Evolutionary conservation across 2,329 filamentous ascomycete species (phyloP), one percentile per base, ranked within the genome.

Genomic region (Hymenoscyphus fructigenus): DNA sequence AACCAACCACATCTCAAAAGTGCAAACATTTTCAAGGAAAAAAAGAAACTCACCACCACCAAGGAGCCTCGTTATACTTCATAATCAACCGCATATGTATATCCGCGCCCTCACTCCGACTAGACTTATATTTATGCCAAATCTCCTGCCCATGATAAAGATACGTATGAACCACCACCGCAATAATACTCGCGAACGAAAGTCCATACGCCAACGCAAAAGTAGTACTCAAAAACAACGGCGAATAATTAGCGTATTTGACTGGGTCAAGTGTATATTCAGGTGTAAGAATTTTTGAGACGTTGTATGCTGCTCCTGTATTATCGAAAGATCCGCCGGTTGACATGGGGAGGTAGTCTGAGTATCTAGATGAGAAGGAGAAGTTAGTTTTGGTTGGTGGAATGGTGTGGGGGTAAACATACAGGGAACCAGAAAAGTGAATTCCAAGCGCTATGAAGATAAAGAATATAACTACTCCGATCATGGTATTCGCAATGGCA

Each of bases 131-230:
- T 44, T 65, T 65, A 7, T 57, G 78, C 85, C 86, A 88, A 59
- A 92, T 88, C 61, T 87, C 85, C 67, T 85, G 81, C 38, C 90
- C 83, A 66, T 92, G 85, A 75, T 91, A 86, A 3, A 92, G 78
- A 67, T 80, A 85, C 0, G 86, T 89, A 72, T 92, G 86, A 0
- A 91, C 82, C n/a, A 92, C 77, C 70, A 75, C 77, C 3, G 78
- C 75, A 0, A 85, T 82, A 32, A 90, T 82, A 26, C 87, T 85
- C n/a, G 88, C 88, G 72, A 91, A 91, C 0, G 85, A 86, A 12
- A 90, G 78, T 1, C 87, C 88, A 70, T 91, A 82, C 1, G 75
- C 77, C 57, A 82, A 69, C 23, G 78, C 78, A 66, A 80, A 91
- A 66, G 88, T 87, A 0, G 87, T 82, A 0, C 83, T 80, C 83